Conservation (phyloP, 495 filamentous ascomycete genomes). For the Daldinia grandis region DNA sequence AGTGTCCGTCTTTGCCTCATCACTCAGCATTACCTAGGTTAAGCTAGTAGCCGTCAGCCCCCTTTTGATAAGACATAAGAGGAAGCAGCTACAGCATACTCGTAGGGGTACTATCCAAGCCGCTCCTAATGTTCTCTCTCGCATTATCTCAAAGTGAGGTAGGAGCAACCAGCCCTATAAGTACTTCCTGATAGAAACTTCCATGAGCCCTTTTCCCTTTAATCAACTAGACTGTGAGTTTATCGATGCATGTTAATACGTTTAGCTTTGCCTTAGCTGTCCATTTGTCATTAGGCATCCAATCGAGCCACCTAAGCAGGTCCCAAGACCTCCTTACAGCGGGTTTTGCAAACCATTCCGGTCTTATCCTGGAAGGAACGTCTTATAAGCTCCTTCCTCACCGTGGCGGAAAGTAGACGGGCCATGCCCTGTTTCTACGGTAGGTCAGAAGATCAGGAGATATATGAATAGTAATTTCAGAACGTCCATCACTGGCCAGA, state of each 20-base stretch:
- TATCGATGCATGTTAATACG: not conserved
- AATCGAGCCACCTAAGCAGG: not conserved
- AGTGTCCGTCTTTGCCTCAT: no score
- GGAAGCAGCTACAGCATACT: not conserved
- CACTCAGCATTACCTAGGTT: no score
- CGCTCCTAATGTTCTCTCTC: not conserved
- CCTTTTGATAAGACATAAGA: not conserved
- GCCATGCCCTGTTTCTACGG: not conserved
- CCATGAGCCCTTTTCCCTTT: not conserved
- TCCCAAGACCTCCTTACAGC: not conserved
- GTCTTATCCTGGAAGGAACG: not conserved
- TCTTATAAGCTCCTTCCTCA: conserved; percentile 3
- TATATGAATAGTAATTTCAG: not conserved
- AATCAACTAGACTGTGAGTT: not conserved
- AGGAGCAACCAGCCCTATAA: not conserved
- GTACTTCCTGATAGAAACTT: conserved; percentile 1
- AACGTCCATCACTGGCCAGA: not conserved
- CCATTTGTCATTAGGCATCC: not conserved
- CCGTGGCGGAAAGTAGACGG: not conserved
- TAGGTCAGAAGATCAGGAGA: not conserved
- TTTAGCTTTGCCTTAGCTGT: not conserved
- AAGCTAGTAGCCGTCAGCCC: no score
- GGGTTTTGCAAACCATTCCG: not conserved
- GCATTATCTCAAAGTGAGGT: not conserved
- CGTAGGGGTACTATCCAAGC: not conserved